Base-by-base conservation (phyloP, 495 filamentous ascomycete species). In the Annulohypoxylon bovei region DNA sequence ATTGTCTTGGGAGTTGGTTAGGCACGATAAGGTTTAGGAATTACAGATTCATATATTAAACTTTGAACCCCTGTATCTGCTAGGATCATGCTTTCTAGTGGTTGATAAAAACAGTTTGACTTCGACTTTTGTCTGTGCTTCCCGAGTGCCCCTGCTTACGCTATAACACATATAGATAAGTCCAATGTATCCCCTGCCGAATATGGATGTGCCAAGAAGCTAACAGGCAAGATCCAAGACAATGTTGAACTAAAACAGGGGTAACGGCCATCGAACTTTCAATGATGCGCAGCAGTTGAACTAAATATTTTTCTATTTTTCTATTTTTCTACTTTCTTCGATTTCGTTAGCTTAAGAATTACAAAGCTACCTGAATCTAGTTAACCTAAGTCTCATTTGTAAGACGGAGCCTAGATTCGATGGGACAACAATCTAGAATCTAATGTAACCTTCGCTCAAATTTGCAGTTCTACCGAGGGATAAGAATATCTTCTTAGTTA, bases 171-270 rank as follows among this genome's bases (percentile, higher is more conserved):
- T 27, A 4, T 12, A 11, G 20, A 14, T 11, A 49, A 49, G 46
- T 37, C 8, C 16, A 2, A 22, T 53, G 50, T 28, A 47, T 22
- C 1, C 25, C 40, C 16, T 47, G 40, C 56, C 56, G 3, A 47
- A 47, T 47, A 47, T 33, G 42, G 56, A 46, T n/a, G 8, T 60
- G 56, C 40, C 56, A 60, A 58, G 54, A 58, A 4, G 5, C n/a
- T 22, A 16, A 18, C 12, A 46, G 20, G 22, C 46, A 47, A 25
- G 8, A 28, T 50, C 46, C 12, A 28, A 50, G 46, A 50, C 46
- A 50, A 28, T 6, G 1, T 47, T 9, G 4, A 12, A 23, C 44
- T 11, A 11, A 23, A 25, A 47, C 44, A 47, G 46, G 46, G 46
- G 46, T n/a, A 50, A 28, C 3, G 6, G 9, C 11, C 23, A 14